Base-by-base conservation (phyloP, 768 basidiomycete species). In the Coprinopsis marcescibilis region DNA sequence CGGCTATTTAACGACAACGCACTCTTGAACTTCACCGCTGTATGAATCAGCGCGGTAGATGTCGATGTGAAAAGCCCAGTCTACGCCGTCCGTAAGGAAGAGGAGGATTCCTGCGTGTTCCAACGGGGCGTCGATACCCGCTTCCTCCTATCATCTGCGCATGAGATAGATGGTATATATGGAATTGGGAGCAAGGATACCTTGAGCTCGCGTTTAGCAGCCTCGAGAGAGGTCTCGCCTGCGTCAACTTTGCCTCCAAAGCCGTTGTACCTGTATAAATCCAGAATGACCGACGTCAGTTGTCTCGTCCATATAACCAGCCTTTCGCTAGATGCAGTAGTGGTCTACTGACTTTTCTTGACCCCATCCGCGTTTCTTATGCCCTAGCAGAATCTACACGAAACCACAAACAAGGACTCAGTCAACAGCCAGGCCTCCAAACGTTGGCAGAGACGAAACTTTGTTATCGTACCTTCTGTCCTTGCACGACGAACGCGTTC, bases 181-280 rank as follows among this genome's bases (percentile, higher is more conserved):
- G 27, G 19, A 14, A 19, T 23, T 4, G 25, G 8, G 35, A 8
- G 24, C 21, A 6, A 43, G 21, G 51, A 39, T 25, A 81, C 84
- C 69, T 81, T 56, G 24, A 85, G 70, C 58, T 83, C 91, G n/a
- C 91, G 80, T n/a, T 63, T 55, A 3, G 91, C 91, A 8, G 89
- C 90, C 57, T 85, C 65, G 0, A 67, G 54, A 14, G 80, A 65
- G 0, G 82, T 80, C 62, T 95, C 91, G 3, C 76, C 78, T 2
- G 72, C 63, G 48, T 93, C 89, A 7, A 89, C 80, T 63, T 95
- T 95, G 8, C 91, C 91, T 14, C 77, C 89, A 54, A 92, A 94
- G 3, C 91, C 91, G 52, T 93, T 93, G 57, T 77, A 91, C 56
- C 90, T 91, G 55, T 38, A 45, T 30, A 41, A 14, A 26, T 15